phyloP scores from a whole-genome alignment of 1,284 basidiomycete species.

The Somion occarium region DNA sequence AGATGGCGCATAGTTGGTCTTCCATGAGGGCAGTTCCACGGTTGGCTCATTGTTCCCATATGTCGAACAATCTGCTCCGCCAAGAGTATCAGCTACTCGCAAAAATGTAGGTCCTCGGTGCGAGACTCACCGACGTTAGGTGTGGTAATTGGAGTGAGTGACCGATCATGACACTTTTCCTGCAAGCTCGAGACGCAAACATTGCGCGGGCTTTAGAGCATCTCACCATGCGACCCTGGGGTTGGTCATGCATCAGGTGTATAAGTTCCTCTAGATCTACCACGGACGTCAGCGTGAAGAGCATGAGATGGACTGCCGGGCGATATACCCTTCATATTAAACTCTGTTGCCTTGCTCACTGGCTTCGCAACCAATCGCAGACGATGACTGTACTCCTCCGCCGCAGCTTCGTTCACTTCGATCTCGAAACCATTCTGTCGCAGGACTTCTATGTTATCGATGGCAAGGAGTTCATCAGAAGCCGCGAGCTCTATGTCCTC shows the following conservation, averaged over 20 bases:
- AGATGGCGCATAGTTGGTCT: slow-evolving; percentile 94
- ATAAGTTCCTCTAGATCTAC: slow-evolving; percentile 95
- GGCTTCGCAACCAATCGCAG: slow-evolving; percentile 82
- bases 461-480: slow-evolving; percentile 84
- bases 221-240: slow-evolving; percentile 75
- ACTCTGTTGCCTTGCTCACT: slow-evolving; percentile 85
- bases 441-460: slow-evolving; percentile 82
- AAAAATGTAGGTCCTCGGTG: slow-evolving; percentile 3
- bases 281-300: not conserved
- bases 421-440: slow-evolving; percentile 88
- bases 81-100: slow-evolving; percentile 6
- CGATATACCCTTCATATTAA: slow-evolving; percentile 59
- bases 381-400: slow-evolving; percentile 42
- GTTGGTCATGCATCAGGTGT: slow-evolving; percentile 76
- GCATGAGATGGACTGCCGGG: not conserved
- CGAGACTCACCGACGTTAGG: not conserved
- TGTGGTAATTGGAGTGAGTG: not conserved
- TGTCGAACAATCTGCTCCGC: slow-evolving; percentile 74
- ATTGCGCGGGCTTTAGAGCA: slow-evolving; percentile 93
- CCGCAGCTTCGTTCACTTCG: slow-evolving; percentile 46
- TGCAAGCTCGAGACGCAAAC: slow-evolving; percentile 95
- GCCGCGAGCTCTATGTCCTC: slow-evolving; percentile 81
- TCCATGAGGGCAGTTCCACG: slow-evolving; percentile 98
- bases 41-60: slow-evolving; percentile 96
- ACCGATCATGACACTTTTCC: slow-evolving; percentile 96